Conservation (phyloP, 169 alveolate genomes). For the Plasmodium blacklocki region DNA sequence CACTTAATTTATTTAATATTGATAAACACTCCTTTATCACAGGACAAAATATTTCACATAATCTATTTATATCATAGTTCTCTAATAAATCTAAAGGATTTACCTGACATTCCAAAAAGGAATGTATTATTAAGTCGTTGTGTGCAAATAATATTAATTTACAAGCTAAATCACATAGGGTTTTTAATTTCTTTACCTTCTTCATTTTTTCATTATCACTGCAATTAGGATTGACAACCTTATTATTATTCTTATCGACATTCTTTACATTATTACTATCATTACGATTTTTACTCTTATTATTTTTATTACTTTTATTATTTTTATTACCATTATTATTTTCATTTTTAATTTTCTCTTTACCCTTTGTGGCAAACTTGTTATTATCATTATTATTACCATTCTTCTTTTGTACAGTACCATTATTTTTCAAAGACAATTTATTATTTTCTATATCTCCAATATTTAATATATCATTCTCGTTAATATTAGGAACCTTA, state of each 20-base stretch:
- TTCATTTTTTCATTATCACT: constrained; percentile 51
- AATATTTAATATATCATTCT: not conserved
- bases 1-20: constrained; percentile 34
- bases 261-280: not conserved
- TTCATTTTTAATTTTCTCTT: not conserved
- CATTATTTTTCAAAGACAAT: not conserved
- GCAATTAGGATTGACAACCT: not conserved
- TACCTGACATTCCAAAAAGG: constrained; percentile 28
- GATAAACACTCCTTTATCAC: constrained; percentile 44
- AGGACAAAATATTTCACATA: constrained; percentile 17
- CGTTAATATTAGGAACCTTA: not conserved
- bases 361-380: not conserved
- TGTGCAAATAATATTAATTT: constrained; percentile 58
- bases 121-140: constrained; percentile 46
- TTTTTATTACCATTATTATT: not conserved
- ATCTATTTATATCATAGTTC: constrained; percentile 4
- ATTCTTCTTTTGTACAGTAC: not conserved
- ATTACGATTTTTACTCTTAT: not conserved
- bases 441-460: not conserved
- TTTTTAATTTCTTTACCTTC: constrained; percentile 40
- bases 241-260: constrained; percentile 5
- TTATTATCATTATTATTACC: not conserved
- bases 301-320: constrained; percentile 4
- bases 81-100: constrained; percentile 37
- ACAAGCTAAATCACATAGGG: constrained; percentile 42